Evolutionary conservation across 441 rosid species (phyloP).

Genomic region (Erodium texanum): DNA sequence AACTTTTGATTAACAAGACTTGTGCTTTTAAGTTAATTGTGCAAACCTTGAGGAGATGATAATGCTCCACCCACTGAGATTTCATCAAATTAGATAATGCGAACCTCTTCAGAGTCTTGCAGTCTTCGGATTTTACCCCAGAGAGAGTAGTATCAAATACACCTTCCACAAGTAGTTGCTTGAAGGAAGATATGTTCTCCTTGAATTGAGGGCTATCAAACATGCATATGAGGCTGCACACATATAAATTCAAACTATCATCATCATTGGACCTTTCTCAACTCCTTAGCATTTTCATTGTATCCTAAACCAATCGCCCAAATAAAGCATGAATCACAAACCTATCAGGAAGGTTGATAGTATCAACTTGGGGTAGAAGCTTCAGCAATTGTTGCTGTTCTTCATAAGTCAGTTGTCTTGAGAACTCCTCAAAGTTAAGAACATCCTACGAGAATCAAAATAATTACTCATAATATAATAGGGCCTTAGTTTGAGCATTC

Average conservation of each 20-base stretch:
- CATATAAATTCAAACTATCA: slow-evolving; percentile 19
- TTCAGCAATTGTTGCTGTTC: slow-evolving; percentile 70
- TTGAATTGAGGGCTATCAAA: slow-evolving; percentile 71
- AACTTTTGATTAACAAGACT: not conserved
- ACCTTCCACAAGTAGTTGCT: slow-evolving; percentile 70
- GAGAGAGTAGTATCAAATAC: slow-evolving; percentile 51
- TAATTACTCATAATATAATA: slow-evolving; percentile 2
- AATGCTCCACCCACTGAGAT: slow-evolving; percentile 67
- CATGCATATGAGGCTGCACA: slow-evolving; percentile 63
- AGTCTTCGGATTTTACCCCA: slow-evolving; percentile 51
- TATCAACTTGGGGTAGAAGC: slow-evolving; percentile 57
- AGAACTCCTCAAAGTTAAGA: slow-evolving; percentile 70
- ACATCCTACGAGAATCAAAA: slow-evolving; percentile 41
- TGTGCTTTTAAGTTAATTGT: slow-evolving; percentile 9
- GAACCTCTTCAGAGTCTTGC: slow-evolving; percentile 51
- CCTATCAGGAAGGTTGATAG: slow-evolving; percentile 51
- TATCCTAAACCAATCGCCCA: not conserved
- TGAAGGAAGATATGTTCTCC: slow-evolving; percentile 67
- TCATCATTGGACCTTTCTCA: slow-evolving; percentile 10
- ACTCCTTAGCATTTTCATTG: not conserved
- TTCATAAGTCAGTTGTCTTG: slow-evolving; percentile 48
- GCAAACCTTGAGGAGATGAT: slow-evolving; percentile 54
- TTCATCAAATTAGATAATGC: slow-evolving; percentile 44
- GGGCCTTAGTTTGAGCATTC: not conserved
- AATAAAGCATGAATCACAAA: slow-evolving; percentile 16